Base-by-base conservation (phyloP, 1,284 basidiomycete species). In the Cutaneotrichosporon mucoides region DNA sequence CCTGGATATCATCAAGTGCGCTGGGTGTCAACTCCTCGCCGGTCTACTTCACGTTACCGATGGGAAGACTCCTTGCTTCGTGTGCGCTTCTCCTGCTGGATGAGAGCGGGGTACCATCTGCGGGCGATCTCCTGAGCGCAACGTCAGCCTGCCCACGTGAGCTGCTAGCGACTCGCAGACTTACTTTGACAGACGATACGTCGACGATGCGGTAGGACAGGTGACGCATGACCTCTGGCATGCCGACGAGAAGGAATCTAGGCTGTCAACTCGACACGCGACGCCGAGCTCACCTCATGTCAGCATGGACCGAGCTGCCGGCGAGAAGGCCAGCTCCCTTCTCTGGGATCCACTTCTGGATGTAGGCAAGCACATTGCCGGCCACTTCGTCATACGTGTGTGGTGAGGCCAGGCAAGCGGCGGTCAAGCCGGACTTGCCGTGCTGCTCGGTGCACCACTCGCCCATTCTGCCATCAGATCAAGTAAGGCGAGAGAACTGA, bases 301-400 rank as follows among this genome's bases (percentile, higher is more conserved):
- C 81, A 3, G 80, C 81, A 67, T 82, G 81, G 0, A 82, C 81
- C 0, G 77, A 75, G 66, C 76, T 81, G 1, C 81, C 81, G 1
- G 81, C 81, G 35, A 82, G 66, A 24, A 81, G 67, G 5, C 78
- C 81, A 0, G 72, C 67, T 10, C 78, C 72, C 47, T 66, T 67
- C 12, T 73, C 70, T 2, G 81, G 81, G 11, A 82, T 70, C 66
- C 81, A 79, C 45, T 76, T 75, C 52, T 75, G 67, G 46, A 82
- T 73, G 66, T 82, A 82, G 38, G 72, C 73, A 3, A 79, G 66
- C 0, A 82, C 72, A 7, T 72, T 70, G 9, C 68, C 54, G 3
- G 76, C 64, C 3, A 82, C 80, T 3, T 76, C 60, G 2, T 73
- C 73, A 59, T 79, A 79, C 0, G 71, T 68, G 44, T 73, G 68